Percentiles rank a stretch among this genome's conserved stretches.
Conservation (phyloP, 140 eudicot species). For the Flaveria floridana region DNA sequence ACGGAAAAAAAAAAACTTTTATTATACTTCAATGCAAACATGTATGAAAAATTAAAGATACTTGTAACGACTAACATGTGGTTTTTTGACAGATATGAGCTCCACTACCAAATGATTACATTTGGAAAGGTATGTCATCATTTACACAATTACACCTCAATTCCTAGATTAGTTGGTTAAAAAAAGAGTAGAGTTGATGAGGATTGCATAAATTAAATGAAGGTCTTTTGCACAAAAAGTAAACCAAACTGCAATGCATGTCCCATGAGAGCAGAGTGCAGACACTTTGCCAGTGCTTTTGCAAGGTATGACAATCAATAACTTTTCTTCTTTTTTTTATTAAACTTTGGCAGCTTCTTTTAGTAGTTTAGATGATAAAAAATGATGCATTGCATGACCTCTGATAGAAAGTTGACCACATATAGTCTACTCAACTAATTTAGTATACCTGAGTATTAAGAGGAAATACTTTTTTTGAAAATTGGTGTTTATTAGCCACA, state of each 20-base stretch:
- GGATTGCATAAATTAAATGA: slow-evolving; percentile 22
- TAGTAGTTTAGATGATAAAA: not conserved
- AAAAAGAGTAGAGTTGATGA: not conserved
- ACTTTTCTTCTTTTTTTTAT: not conserved
- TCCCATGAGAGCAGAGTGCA: slow-evolving; percentile 87
- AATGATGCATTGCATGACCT: not conserved
- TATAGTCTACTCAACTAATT: slow-evolving; percentile 16
- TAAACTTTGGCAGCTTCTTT: not conserved
- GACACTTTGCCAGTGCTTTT: slow-evolving; percentile 82
- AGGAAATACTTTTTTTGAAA: not conserved
- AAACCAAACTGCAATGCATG: slow-evolving; percentile 90
- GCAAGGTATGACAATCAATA: slow-evolving; percentile 55
- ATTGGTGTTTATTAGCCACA: not conserved
- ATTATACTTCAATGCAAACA: slow-evolving; percentile 3
- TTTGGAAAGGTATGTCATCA: slow-evolving; percentile 81
- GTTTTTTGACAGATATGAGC: slow-evolving; percentile 69
- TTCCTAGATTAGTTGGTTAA: not conserved
- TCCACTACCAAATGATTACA: slow-evolving; percentile 96
- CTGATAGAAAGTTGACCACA: slow-evolving; percentile 10
- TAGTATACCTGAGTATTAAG: not conserved
- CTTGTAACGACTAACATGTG: slow-evolving; percentile 26
- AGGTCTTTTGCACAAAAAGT: slow-evolving; percentile 93
- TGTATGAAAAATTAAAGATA: slow-evolving; percentile 10
- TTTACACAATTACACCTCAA: not conserved
- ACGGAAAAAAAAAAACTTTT: not conserved